Base-by-base conservation (phyloP, 345 rosid species). In the Sisymbrium altissimum region DNA sequence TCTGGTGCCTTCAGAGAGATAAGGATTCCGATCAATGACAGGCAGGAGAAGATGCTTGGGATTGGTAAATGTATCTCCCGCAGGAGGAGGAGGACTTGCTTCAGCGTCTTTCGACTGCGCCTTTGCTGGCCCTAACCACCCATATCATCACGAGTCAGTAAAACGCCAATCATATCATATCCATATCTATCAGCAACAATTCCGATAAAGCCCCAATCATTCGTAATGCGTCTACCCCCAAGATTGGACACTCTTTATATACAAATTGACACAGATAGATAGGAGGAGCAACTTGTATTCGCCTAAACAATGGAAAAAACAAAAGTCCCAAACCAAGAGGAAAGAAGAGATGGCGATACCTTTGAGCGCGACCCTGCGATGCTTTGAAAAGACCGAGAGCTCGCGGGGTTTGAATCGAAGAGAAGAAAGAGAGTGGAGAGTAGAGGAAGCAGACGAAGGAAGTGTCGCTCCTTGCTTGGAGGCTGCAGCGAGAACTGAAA, bases 1-100 rank as follows among this genome's bases (percentile, higher is more conserved):
- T 88, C 95, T 84, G 14, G 96, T 81, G 74, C 97, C 97, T 72
- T 94, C 97, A 4, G 93, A 91, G 15, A 94, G 97, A 83, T 84
- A 89, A 73, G 96, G 96, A 79, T 88, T 89, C 54, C 81, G 67
- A 71, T 89, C 96, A 0, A 95, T 86, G 54, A 89, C 84, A 5
- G 97, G 96, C 66, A 94, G 80, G 69, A 91, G 93, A 75, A 94
- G 78, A 74, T 91, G 98, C 80, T 86, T 88, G 83, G 88, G 78
- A 49, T 80, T 75, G 79, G 78, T 79, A 73, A 83, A 88, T 13
- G 84, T 79, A 54, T 89, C 97, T 18, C 84, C 89, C 59, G 79
- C 87, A 17, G 60, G 13, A 48, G 54, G 13, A 48, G 54, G 30
- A 50, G 27, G 48, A 71, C 32, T 70, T 40, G 66, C 83, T 84